phyloP scores from a whole-genome alignment of 768 basidiomycete species.

The Naganishia kalamii region DNA sequence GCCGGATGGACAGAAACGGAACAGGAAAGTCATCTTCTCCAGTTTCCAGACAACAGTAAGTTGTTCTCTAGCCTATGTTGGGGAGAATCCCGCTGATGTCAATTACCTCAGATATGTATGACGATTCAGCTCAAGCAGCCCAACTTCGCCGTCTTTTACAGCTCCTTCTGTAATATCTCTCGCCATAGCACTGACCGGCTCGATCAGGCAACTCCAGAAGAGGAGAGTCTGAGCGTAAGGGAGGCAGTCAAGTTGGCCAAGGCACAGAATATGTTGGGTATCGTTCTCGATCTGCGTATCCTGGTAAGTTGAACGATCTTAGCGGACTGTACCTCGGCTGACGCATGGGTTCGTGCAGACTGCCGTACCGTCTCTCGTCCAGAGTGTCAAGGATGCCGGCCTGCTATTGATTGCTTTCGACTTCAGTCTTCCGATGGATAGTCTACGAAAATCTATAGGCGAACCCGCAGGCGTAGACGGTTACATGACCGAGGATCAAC shows the following conservation, averaged over 20 bases:
- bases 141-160: constrained; percentile 76
- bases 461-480: constrained; percentile 25
- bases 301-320: constrained; percentile 56
- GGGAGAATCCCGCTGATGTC: too few relatives aligned
- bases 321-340: not conserved
- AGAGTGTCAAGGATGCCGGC: constrained; percentile 80
- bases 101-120: constrained; percentile 19
- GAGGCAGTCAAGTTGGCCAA: constrained; percentile 91
- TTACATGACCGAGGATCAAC: constrained; percentile 23
- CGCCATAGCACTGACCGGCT: constrained; percentile 33
- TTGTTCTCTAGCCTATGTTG: too few relatives aligned
- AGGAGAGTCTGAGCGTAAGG: constrained; percentile 61
- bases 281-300: constrained; percentile 79
- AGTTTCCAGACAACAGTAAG: constrained; percentile 78
- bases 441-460: constrained; percentile 27
- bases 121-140: constrained; percentile 51
- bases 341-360: constrained; percentile 51
- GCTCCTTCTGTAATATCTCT: constrained; percentile 72
- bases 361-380: constrained; percentile 81
- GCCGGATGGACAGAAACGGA: constrained; percentile 52
- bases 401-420: constrained; percentile 80
- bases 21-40: constrained; percentile 80
- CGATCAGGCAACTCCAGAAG: constrained; percentile 36
- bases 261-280: constrained; percentile 82
- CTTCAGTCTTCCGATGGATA: constrained; percentile 50